phyloP scores from a whole-genome alignment of 495 filamentous ascomycete species.

The Clohesyomyces aquaticus region DNA sequence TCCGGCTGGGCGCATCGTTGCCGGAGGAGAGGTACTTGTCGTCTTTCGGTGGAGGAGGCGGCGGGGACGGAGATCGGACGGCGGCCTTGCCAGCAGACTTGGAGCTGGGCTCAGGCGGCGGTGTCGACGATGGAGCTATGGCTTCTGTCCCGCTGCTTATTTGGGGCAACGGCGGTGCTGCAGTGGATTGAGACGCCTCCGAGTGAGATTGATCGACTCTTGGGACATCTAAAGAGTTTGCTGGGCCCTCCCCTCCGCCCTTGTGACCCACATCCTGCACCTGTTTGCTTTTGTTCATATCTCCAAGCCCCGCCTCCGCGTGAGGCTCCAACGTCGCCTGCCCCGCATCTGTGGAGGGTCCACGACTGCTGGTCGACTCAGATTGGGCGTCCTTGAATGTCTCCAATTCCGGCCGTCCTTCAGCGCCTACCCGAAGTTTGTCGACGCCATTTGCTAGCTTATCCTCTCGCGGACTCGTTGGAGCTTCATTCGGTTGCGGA shows the following conservation, averaged over 20 bases:
- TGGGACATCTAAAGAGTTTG: background rate
- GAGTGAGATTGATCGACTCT: background rate
- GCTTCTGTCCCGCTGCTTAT: constrained; percentile 11
- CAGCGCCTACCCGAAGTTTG: background rate
- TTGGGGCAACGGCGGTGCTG: constrained; percentile 3
- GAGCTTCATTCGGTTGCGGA: constrained; percentile 31
- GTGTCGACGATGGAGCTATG: constrained; percentile 23
- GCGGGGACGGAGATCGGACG: constrained; percentile 37
- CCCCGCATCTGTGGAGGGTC: constrained; percentile 7
- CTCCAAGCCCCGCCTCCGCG: constrained; percentile 7
- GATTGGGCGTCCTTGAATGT: background rate
- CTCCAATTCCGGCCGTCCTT: background rate
- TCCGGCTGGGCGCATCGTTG: constrained; percentile 35
- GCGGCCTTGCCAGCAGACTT: constrained; percentile 28
- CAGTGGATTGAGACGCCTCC: background rate
- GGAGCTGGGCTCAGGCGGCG: constrained; percentile 29
- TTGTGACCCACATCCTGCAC: background rate
- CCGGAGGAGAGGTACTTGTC: constrained; percentile 67
- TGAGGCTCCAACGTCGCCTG: constrained; percentile 14
- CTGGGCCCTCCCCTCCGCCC: background rate
- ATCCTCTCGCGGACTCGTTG: constrained; percentile 4
- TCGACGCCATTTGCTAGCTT: constrained; percentile 14
- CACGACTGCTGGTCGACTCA: background rate
- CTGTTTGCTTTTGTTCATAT: background rate
- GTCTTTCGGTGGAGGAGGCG: constrained; percentile 50